Percentiles rank a stretch among this genome's conserved stretches.
Conservation (phyloP, 2,329 filamentous ascomycete species). For the Cercospora berteroae region DNA sequence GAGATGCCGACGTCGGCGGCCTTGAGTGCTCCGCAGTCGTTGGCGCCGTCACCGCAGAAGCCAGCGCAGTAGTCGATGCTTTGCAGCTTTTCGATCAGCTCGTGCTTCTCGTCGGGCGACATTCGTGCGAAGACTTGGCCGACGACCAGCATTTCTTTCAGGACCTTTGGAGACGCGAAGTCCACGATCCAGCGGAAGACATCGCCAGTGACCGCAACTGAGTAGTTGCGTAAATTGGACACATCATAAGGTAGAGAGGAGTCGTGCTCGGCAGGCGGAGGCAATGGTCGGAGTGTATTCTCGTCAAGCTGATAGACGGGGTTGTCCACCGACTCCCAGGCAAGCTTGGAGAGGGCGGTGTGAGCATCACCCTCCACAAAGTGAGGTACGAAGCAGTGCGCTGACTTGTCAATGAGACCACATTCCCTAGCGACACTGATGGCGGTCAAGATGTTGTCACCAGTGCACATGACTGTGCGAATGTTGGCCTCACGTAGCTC, state of each 20-base stretch:
- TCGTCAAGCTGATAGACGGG: slow-evolving; percentile 73
- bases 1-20: slow-evolving; percentile 97
- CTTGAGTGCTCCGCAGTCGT: slow-evolving; percentile 95
- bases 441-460: slow-evolving; percentile 95
- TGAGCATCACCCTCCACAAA: slow-evolving; percentile 76
- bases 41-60: slow-evolving; percentile 96
- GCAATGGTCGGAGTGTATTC: slow-evolving; percentile 74
- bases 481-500: slow-evolving; percentile 83
- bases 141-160: slow-evolving; percentile 82
- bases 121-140: slow-evolving; percentile 96
- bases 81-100: slow-evolving; percentile 94
- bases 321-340: slow-evolving; percentile 96
- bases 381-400: slow-evolving; percentile 89
- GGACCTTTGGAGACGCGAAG: slow-evolving; percentile 75
- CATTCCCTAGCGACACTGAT: slow-evolving; percentile 94
- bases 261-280: slow-evolving; percentile 69
- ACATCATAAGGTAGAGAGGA: slow-evolving; percentile 83
- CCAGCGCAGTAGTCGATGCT: slow-evolving; percentile 93
- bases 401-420: slow-evolving; percentile 71
- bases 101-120: slow-evolving; percentile 98
- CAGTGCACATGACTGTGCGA: slow-evolving; percentile 91
- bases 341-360: slow-evolving; percentile 69
- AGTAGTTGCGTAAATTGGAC: slow-evolving; percentile 78
- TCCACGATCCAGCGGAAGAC: slow-evolving; percentile 97
- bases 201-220: slow-evolving; percentile 84